phyloP scores from a whole-genome alignment of 768 basidiomycete species.

The Boletales sp. region DNA sequence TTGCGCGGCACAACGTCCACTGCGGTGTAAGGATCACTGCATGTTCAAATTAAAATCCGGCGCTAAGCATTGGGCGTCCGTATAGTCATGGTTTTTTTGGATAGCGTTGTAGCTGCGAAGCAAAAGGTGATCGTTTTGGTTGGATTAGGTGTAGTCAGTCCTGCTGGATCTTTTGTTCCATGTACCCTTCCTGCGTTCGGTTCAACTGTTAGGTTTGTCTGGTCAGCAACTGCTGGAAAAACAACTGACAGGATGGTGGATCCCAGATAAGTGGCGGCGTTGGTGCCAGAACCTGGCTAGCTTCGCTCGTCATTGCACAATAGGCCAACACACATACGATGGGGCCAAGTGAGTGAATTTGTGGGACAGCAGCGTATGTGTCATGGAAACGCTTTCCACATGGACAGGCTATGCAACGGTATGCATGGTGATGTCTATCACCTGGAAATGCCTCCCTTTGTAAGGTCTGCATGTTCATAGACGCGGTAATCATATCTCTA shows the following conservation, averaged over 20 bases:
- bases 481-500: too few species aligned
- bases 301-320: slow-evolving; percentile 68
- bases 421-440: too few species aligned
- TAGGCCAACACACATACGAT: too few species aligned
- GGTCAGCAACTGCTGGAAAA: not conserved
- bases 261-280: slow-evolving; percentile 86
- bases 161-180: slow-evolving; percentile 74
- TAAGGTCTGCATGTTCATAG: too few species aligned
- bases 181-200: slow-evolving; percentile 93
- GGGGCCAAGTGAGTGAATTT: too few species aligned
- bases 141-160: slow-evolving; percentile 79
- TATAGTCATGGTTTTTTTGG: slow-evolving; percentile 87
- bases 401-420: too few species aligned
- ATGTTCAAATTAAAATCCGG: too few species aligned
- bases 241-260: slow-evolving; percentile 25
- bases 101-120: slow-evolving; percentile 94
- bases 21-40: slow-evolving; percentile 51
- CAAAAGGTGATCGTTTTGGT: slow-evolving; percentile 87
- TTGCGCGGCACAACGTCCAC: slow-evolving; percentile 81
- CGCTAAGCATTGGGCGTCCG: slow-evolving; percentile 2
- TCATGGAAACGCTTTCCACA: too few species aligned
- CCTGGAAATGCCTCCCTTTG: too few species aligned
- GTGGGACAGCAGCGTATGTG: too few species aligned
- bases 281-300: slow-evolving; percentile 87
- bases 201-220: slow-evolving; percentile 76